Percentiles rank a stretch among this genome's conserved stretches.
phyloP scores from a whole-genome alignment of 352 stramenopile species.

The Globisporangium nagaii region DNA sequence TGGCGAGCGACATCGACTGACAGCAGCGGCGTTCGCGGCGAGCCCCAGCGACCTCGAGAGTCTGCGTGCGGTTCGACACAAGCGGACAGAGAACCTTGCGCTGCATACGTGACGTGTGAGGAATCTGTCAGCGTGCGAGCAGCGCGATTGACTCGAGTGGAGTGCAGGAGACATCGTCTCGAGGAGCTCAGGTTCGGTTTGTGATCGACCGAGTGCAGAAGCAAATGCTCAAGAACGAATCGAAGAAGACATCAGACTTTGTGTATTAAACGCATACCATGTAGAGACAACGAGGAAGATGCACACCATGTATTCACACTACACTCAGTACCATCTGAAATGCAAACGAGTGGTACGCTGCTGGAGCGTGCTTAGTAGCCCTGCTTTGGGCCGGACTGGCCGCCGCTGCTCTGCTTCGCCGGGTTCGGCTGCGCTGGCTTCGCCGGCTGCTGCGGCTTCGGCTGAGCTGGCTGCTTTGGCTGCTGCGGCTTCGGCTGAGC shows the following conservation, averaged over 20 bases:
- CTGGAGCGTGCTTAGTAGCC: slow-evolving; percentile 1
- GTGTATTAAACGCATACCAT: not conserved
- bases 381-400: slow-evolving; percentile 1
- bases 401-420: slow-evolving; percentile 4
- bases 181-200: no score
- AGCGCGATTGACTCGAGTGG: no score
- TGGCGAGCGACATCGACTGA: no score
- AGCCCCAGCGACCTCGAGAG: no score
- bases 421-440: not conserved
- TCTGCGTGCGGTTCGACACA: no score
- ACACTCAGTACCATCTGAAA: not conserved
- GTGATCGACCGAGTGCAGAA: not conserved
- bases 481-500: not conserved
- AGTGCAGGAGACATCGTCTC: no score
- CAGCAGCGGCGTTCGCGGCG: no score
- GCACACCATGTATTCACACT: slow-evolving; percentile 1
- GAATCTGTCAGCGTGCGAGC: no score
- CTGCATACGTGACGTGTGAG: no score
- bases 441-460: not conserved
- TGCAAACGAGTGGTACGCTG: not conserved
- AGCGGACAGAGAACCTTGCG: no score
- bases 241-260: not conserved
- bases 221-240: not conserved
- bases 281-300: not conserved
- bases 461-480: not conserved